Evolutionary conservation across 148 eudicot species (phyloP), one percentile per base, ranked within the genome.

Genomic region (Beta vulgaris): DNA sequence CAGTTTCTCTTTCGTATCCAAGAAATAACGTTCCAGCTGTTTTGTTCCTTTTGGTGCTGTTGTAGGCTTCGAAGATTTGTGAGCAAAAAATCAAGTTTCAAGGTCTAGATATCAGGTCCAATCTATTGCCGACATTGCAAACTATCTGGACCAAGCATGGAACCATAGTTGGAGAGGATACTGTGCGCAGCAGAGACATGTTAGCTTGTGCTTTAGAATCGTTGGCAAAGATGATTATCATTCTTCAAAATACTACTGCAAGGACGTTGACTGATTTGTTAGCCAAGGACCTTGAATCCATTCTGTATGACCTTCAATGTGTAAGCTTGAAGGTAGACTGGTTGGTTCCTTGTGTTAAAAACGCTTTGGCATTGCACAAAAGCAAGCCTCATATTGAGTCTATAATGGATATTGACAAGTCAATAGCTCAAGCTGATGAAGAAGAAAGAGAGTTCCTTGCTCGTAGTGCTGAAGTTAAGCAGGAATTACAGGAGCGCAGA

Each of bases 291-390:
- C 49, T 77, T 15, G 28, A 11, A 13, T 71, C 75, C 7, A 28
- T 6, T 8, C 16, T 70, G 40, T 46, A 13, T 25, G 70, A 77
- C 80, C 67, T 77, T 39, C 26, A 37, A 44, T 37, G 71, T 9
- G 21, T 57, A 51, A 75, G 80, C 32, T 34, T 77, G 53, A 77
- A 61, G 28, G 70, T 77, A 15, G 53, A 77, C 49, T 77, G 69
- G 70, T 28, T 77, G 48, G 53, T 49, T 49, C 61, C 75, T 1
- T 4, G 0, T 29, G 67, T 77, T 16, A 54, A 70, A 6, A 59
- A 70, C 16, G 74, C 75, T 9, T 36, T 16, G n/a, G 26, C 42
- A 15, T 2, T 77, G 36, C 79, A 59, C 2, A 46, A 61, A 39
- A 69, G 36, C 49, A 69, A 16, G 40, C 6, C 36, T 15, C 1